Base-by-base conservation (phyloP, 306 rosid species). In the Begonia masoniana region DNA sequence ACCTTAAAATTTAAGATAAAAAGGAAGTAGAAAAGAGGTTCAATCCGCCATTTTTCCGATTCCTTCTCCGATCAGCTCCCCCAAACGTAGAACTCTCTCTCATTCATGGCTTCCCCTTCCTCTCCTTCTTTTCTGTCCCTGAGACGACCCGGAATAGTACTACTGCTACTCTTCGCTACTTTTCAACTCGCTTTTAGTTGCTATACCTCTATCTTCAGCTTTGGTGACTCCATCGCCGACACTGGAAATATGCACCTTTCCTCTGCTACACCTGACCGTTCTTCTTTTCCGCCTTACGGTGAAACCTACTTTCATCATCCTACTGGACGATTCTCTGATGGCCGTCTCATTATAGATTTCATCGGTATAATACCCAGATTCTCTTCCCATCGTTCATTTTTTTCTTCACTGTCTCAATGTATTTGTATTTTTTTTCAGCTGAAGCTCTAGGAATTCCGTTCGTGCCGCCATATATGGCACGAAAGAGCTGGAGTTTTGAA, bases 171-270 rank as follows among this genome's bases (percentile, higher is more conserved):
- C 10, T 7, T 52, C 1, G 6, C 56, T 6, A 10, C 31, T 14
- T 13, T 10, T 54, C 16, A 24, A 56, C 7, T 5, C 35, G 60
- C 10, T 7, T n/a, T 24, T 4, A 53, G 53, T 8, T 47, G 62
- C 26, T 59, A 13, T 21, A 49, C 4, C 47, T 68, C 85, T 6
- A 61, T 83, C 61, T 72, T 80, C 82, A 77, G 84, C 77, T 80
- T 83, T 49, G 85, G 94, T 0, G 94, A 80, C 54, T 75, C 94
- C 19, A 43, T 80, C 0, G 52, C 85, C 0, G 88, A 84, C 51
- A 73, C 83, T 0, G 85, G 85, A 31, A 84, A 84, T 62, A 46
- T 78, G 15, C 65, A 19, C 9, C 39, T 53, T 13, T 41, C 43
- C 62, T 9, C 13, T 24, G 56, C 19, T 3, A 2, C 0, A 16